Evolutionary conservation across 345 rosid genomes (phyloP), one percentile per base, ranked within the genome.

Genomic region (Eucalyptus erythrocorys): DNA sequence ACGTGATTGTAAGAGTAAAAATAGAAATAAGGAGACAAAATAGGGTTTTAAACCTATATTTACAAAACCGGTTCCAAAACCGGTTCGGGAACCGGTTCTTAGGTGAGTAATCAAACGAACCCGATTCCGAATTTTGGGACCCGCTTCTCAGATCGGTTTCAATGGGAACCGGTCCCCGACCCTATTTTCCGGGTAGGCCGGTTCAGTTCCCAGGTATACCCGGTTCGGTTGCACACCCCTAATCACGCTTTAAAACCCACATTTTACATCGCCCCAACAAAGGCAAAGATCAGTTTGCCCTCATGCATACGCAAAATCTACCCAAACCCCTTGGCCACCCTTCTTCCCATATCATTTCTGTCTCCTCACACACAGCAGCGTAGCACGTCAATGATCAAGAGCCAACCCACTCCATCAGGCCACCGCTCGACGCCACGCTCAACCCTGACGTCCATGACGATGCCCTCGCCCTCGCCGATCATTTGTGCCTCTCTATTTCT

Each of bases 401-500:
- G 68, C 32, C 64, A 57, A 10, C 30, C 30, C 32, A 6, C n/a
- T 61, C 16, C 34, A 61, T 30, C 68, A 6, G 8, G 34, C 34
- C 34, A n/a, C 15, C 34, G 4, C 17, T 61, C 9, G 17, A 61
- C 15, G 5, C 71, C 71, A 30, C 17, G 6, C 34, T n/a, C 34
- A 15, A 61, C 34, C 71, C 5, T 3, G 17, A 61, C 34, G 9
- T 30, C 34, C 7, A 61, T 6, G 34, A 6, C 68, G 17, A 61
- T 61, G 1, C 34, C 34, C 32, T 30, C 4, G 34, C 34, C 32
- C 68, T 57, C 4, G 4, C 68, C 34, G 6, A 59, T 61, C 15
- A 13, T 14, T 3, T 61, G 17, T 30, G 68, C 16, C 17, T 4
- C 13, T 5, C 3, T 59, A 15, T 59, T 32, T 27, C 0, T 59